Evolutionary conservation across 2,329 filamentous ascomycete species (phyloP).

Genomic region (Ascosphaera apis): DNA sequence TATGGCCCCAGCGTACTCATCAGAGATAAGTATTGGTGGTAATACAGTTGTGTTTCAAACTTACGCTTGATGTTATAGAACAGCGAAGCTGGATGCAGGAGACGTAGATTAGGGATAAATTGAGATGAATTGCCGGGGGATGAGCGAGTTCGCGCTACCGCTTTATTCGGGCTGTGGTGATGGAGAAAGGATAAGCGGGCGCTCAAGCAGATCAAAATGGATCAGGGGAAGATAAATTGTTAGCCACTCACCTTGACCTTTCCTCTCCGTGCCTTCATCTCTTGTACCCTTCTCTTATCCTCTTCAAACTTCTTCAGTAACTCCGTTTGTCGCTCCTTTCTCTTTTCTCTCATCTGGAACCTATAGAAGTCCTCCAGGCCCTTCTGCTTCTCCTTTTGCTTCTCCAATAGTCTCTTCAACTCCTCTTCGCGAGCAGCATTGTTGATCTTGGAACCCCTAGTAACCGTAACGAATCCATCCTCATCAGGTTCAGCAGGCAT

Average conservation of each 20-base stretch:
- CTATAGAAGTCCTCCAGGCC: constrained; percentile 55
- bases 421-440: constrained; percentile 56
- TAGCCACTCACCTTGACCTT: constrained; percentile 28
- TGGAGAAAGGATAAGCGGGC: constrained; percentile 1
- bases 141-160: no score
- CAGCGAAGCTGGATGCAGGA: no score
- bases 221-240: neutral
- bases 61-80: neutral
- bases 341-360: constrained; percentile 60
- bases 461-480: constrained; percentile 88
- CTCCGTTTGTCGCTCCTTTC: constrained; percentile 49
- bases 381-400: constrained; percentile 40
- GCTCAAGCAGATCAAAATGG: neutral
- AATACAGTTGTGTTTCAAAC: neutral
- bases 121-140: no score
- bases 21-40: constrained; percentile 10
- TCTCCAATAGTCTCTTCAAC: constrained; percentile 33
- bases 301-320: constrained; percentile 52
- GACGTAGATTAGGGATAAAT: no score
- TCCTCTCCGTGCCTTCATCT: constrained; percentile 44
- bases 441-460: constrained; percentile 45
- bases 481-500: constrained; percentile 63
- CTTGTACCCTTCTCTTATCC: constrained; percentile 46
- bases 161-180: constrained; percentile 5
- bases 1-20: constrained; percentile 33